Evolutionary conservation across 2,329 filamentous ascomycete species (phyloP).

Genomic region (Sphaceloma murrayae): DNA sequence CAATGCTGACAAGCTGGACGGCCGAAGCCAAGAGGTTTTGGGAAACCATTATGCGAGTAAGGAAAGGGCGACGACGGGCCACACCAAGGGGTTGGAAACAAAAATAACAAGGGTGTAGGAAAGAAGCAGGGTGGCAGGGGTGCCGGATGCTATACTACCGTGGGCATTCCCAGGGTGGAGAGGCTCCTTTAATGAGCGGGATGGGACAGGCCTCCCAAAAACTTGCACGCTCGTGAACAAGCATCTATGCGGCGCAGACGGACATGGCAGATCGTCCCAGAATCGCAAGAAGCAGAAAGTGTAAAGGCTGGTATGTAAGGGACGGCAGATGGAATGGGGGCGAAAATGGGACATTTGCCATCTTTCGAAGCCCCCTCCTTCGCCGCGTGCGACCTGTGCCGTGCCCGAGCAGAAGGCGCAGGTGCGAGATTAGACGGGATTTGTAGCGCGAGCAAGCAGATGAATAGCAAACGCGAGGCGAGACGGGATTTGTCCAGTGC

Average conservation of each 20-base stretch:
- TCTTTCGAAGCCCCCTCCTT: too few species aligned
- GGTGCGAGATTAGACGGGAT: too few species aligned
- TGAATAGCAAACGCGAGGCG: too few species aligned
- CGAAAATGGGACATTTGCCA: too few species aligned
- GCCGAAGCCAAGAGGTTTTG: constrained; percentile 15
- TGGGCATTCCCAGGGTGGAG: neutral
- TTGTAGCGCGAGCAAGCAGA: too few species aligned
- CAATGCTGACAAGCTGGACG: constrained; percentile 13
- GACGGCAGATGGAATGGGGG: constrained; percentile 4
- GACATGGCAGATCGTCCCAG: neutral
- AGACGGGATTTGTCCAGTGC: too few species aligned
- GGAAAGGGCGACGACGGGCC: neutral
- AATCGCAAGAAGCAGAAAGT: neutral
- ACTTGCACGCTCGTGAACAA: neutral
- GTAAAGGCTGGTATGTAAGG: neutral
- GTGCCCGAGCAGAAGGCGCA: too few species aligned
- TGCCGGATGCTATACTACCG: neutral
- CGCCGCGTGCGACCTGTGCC: too few species aligned
- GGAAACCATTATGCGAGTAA: constrained; percentile 13
- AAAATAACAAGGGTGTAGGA: neutral
- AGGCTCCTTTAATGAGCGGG: too few species aligned
- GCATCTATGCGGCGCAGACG: constrained; percentile 4
- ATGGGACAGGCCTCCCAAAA: neutral
- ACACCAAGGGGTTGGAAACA: constrained; percentile 1
- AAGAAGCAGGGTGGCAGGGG: constrained; percentile 1